Base-by-base conservation (phyloP, 2,329 filamentous ascomycete species). In the Fusarium temperatum region DNA sequence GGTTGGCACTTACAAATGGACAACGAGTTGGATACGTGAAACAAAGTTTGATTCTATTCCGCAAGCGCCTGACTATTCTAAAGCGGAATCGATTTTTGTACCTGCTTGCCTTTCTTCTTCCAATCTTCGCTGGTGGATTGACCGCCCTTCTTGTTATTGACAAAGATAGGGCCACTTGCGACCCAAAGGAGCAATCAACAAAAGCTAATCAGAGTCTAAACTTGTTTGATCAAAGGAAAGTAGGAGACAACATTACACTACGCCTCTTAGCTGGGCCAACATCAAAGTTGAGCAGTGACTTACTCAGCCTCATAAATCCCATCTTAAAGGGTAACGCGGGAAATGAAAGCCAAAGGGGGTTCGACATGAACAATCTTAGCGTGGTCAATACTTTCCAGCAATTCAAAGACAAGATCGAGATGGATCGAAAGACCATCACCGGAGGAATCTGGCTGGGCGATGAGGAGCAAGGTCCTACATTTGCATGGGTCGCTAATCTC, bases 51-150 rank as follows among this genome's bases (percentile, higher is more conserved):
- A 92, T 97, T 3, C 84, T 98, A 12, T 94, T 97, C 80, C 84
- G 86, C 61, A 98, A 98, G 81, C 89, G 95, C 36, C 84, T 90
- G 66, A 94, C 90, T 0, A 92, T 98, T 41, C 86, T 97, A 58
- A 91, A 92, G 76, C 88, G 92, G 41, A 97, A 96, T 79, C 93
- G 91, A 82, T 85, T 96, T 51, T 93, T 94, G 1, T 95, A 95
- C 65, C 79, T 91, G 13, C 90, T 91, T 6, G 94, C 94, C 2
- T 87, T 97, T 42, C 75, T 94, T 2, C 89, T 98, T 18, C 95
- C 95, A 0, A 89, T 98, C 60, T 85, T 94, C 63, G 93, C 94
- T 2, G 93, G 94, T 24, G 94, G 92, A 1, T 84, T 98, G 22
- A 93, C 95, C 0, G 93, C 92, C 8, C 85, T 97, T 5, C 95